Evolutionary conservation across 306 rosid species (phyloP).

Genomic region (Sicyos baderoa): DNA sequence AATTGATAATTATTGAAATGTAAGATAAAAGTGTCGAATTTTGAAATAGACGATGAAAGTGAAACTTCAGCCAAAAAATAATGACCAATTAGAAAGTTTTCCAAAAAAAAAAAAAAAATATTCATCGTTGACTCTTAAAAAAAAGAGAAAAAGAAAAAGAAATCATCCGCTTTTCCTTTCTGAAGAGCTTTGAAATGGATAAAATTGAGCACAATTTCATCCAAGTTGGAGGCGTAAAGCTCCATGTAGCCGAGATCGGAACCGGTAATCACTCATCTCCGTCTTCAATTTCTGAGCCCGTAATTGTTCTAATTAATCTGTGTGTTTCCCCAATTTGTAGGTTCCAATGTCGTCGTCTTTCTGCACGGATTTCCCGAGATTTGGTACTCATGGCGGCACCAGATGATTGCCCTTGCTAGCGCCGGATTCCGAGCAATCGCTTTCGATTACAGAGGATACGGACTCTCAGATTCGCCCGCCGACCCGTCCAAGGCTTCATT

Average conservation of each 20-base stretch:
- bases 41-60: too few relatives aligned
- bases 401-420: constrained; percentile 54
- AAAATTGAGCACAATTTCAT: constrained; percentile 57
- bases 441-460: constrained; percentile 63
- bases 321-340: constrained; percentile 21
- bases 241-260: constrained; percentile 62
- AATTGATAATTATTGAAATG: too few relatives aligned
- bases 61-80: too few relatives aligned
- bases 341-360: constrained; percentile 53
- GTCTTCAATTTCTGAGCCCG: background rate
- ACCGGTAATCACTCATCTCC: constrained; percentile 29
- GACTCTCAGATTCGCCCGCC: constrained; percentile 60
- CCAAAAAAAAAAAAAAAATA: too few relatives aligned
- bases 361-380: constrained; percentile 80
- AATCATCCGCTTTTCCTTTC: background rate
- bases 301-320: background rate
- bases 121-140: too few relatives aligned
- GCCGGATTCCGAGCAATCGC: constrained; percentile 67
- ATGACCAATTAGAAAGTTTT: too few relatives aligned
- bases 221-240: constrained; percentile 40
- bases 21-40: too few relatives aligned
- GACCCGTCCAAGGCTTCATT: constrained; percentile 30
- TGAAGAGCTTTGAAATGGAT: constrained; percentile 25
- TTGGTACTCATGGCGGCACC: constrained; percentile 93
- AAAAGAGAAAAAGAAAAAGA: too few relatives aligned